Evolutionary conservation across 1,139 yeast genomes (phyloP).

Genomic region (Suhomyces choctaworum): DNA sequence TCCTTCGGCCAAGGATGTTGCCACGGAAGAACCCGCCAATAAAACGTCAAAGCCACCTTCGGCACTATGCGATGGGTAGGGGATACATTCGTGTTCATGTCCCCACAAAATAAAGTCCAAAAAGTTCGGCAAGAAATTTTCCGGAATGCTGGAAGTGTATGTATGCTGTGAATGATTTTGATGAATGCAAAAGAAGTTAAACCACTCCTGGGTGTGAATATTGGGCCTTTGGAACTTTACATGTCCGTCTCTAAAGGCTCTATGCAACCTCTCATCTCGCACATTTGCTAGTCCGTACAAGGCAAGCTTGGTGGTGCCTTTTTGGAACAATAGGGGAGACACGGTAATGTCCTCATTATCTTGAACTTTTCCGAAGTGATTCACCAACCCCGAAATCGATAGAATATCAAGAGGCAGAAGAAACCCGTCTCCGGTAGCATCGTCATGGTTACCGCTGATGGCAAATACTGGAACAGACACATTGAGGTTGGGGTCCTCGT

Average conservation of each 20-base stretch:
- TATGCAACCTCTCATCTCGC: constrained; percentile 82
- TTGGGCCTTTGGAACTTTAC: constrained; percentile 79
- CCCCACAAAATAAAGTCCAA: constrained; percentile 92
- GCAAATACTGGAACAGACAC: constrained; percentile 92
- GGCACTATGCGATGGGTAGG: constrained; percentile 65
- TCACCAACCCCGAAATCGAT: constrained; percentile 77
- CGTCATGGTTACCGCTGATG: constrained; percentile 96
- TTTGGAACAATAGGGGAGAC: constrained; percentile 77
- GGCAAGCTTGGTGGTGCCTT: constrained; percentile 80
- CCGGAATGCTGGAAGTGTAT: constrained; percentile 81
- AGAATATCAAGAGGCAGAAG: constrained; percentile 88
- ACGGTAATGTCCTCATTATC: constrained; percentile 75
- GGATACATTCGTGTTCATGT: constrained; percentile 94
- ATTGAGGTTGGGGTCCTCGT: constrained; percentile 87
- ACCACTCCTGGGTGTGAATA: constrained; percentile 65
- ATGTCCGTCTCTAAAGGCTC: constrained; percentile 77
- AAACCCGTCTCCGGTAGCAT: constrained; percentile 85
- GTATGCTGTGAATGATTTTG: constrained; percentile 86
- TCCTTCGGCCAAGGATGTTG: constrained; percentile 85
- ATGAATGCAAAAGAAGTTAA: constrained; percentile 85
- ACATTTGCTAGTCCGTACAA: constrained; percentile 87
- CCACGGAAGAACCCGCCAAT: constrained; percentile 94
- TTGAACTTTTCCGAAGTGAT: constrained; percentile 84
- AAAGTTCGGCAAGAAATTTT: constrained; percentile 76
- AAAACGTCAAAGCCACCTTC: constrained; percentile 73